Evolutionary conservation across 2,329 filamentous ascomycete genomes (phyloP), one percentile per base, ranked within the genome.

Genomic region (Aspergillus fructus): DNA sequence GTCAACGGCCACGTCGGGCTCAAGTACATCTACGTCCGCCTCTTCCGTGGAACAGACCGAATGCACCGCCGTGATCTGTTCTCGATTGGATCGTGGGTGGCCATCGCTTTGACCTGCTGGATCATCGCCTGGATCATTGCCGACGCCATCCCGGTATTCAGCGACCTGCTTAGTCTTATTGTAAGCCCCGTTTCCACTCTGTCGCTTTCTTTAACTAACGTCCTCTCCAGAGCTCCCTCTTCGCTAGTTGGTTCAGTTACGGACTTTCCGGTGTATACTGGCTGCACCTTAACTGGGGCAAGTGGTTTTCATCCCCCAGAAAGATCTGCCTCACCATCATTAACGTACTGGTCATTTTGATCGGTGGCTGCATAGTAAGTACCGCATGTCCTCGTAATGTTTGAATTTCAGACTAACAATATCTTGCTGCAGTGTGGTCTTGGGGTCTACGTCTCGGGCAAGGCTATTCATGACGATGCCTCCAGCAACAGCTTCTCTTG

Each of bases 111-210:
- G 1, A 70, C 65, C 12, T 70, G 84, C 17, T 89, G 86, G 83
- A 64, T 83, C 6, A 58, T 86, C 6, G 83, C 85, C 1, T 88
- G 84, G 78, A 67, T 89, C 50, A 84, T 90, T 55, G 85, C 86
- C 7, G 84, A 87, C 69, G 83, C 82, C 0, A 85, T 90, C 3
- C 88, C 88, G 2, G 81, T 85, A 49, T 90, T 90, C 75, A 84
- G 84, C 63, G 79, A 85, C 54, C 74, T 90, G 11, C 74, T 90
- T 15, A 83, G 83, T 2, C 73, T 90, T 6, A 43, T 53, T 17
- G 41, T 46, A 33, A 23, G 17, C 19, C 7, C 5, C 5, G 2
- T 4, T 30, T 12, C 3, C 2, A 8, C 3, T 7, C n/a, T 8
- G 2, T 19, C 3, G 12, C 23, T 9, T 33, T 12, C 13, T 5